phyloP scores from a whole-genome alignment of 169 alveolate species.

The Plasmodium fragile region DNA sequence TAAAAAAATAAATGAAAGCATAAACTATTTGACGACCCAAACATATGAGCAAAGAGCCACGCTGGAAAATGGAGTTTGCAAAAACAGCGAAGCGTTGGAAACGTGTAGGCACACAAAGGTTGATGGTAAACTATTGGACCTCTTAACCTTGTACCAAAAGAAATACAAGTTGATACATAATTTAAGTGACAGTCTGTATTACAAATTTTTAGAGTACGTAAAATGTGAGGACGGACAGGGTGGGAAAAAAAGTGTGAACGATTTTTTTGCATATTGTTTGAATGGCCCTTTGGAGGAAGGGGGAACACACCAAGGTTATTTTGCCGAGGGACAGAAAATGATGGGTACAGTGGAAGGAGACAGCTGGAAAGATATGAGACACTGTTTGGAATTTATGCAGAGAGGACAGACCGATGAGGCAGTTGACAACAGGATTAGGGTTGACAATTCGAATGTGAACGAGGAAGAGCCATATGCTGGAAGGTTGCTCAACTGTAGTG shows the following conservation, averaged over 20 bases:
- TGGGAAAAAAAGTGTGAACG: not conserved
- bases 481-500: not conserved
- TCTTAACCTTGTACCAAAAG: constrained; percentile 50
- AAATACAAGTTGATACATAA: constrained; percentile 60
- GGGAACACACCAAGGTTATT: not conserved
- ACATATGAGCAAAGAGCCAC: not conserved
- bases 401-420: not conserved
- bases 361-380: not conserved
- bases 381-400: not conserved
- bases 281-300: not conserved
- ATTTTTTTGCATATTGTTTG: constrained; percentile 41
- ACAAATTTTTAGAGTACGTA: constrained; percentile 50
- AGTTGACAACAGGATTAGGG: not conserved
- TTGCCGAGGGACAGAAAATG: not conserved
- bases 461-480: not conserved
- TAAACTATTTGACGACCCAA: constrained; percentile 28
- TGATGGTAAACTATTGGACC: constrained; percentile 3
- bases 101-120: constrained; percentile 64
- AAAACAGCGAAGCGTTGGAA: constrained; percentile 74
- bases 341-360: not conserved
- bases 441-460: not conserved
- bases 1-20: constrained; percentile 48
- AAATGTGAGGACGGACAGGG: not conserved
- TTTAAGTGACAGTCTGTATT: constrained; percentile 46
- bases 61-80: constrained; percentile 66